A percentile compares a stretch with the other conserved stretches of the same genome.
Evolutionary conservation across 2,329 filamentous ascomycete genomes (phyloP).

Genomic region (Pseudopithomyces maydicus): DNA sequence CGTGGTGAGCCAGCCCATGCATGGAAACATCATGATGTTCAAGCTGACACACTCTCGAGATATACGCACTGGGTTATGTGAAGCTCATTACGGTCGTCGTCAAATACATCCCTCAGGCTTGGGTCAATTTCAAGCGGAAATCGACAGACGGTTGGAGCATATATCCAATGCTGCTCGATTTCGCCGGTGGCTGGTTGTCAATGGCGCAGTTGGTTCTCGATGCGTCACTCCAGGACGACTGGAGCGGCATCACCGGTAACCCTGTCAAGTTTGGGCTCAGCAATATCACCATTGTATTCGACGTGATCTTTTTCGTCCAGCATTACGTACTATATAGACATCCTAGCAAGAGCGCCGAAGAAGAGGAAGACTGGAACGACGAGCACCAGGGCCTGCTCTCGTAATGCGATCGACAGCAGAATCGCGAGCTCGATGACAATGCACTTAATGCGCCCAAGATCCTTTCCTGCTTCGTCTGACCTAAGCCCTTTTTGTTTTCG

Average conservation of each 20-base stretch:
- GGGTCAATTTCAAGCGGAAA: slow-evolving; percentile 81
- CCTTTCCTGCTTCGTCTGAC: background rate
- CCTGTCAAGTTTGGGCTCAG: slow-evolving; percentile 87
- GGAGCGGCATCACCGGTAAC: slow-evolving; percentile 90
- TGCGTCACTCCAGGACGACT: slow-evolving; percentile 81
- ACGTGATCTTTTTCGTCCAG: slow-evolving; percentile 83
- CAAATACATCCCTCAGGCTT: slow-evolving; percentile 78
- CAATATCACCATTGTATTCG: slow-evolving; percentile 85
- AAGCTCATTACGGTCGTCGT: slow-evolving; percentile 87
- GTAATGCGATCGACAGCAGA: slow-evolving; percentile 13
- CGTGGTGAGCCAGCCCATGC: slow-evolving; percentile 54
- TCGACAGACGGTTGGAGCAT: slow-evolving; percentile 92
- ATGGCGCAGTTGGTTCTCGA: slow-evolving; percentile 83
- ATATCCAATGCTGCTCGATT: slow-evolving; percentile 79
- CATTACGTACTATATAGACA: slow-evolving; percentile 79
- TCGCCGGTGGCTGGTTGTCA: slow-evolving; percentile 80
- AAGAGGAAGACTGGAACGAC: slow-evolving; percentile 30
- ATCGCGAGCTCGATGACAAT: background rate
- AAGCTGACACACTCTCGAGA: slow-evolving; percentile 35
- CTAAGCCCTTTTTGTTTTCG: background rate
- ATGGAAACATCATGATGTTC: background rate
- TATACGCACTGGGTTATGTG: slow-evolving; percentile 78
- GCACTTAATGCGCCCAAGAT: background rate
- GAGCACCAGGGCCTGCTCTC: slow-evolving; percentile 30
- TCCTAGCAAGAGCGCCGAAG: slow-evolving; percentile 28